phyloP scores from a whole-genome alignment of 352 stramenopile genomes.

The Phytophthora gonapodyides region DNA sequence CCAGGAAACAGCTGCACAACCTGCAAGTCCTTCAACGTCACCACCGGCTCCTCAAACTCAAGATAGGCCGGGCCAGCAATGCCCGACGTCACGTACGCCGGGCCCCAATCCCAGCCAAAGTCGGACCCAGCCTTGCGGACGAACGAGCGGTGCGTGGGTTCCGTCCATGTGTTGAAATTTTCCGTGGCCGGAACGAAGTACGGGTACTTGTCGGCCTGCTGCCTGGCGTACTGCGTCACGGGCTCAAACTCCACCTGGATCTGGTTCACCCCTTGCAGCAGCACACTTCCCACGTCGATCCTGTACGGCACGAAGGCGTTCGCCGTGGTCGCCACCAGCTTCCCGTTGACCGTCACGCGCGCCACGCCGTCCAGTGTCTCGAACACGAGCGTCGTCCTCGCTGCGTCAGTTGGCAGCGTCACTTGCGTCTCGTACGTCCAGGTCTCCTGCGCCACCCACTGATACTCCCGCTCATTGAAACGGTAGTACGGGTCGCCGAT shows the following conservation, averaged over 20 bases:
- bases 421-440: constrained; percentile 77
- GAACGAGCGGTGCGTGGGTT: constrained; percentile 79
- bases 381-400: constrained; percentile 48
- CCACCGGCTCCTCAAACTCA: constrained; percentile 29
- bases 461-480: constrained; percentile 72
- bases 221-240: constrained; percentile 52
- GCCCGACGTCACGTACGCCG: constrained; percentile 66
- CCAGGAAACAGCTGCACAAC: constrained; percentile 48
- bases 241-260: constrained; percentile 67
- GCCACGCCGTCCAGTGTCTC: constrained; percentile 76
- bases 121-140: constrained; percentile 85
- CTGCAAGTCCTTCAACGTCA: constrained; percentile 45
- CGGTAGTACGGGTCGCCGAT: constrained; percentile 70
- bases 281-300: constrained; percentile 39
- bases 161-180: constrained; percentile 83
- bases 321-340: constrained; percentile 46
- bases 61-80: constrained; percentile 63
- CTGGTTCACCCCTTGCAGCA: constrained; percentile 44
- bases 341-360: constrained; percentile 66
- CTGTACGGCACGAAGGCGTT: constrained; percentile 75
- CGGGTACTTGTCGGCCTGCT: constrained; percentile 63
- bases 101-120: constrained; percentile 90
- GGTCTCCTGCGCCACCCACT: constrained; percentile 69
- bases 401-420: constrained; percentile 23
- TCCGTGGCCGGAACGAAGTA: constrained; percentile 77